These are phyloP conservation scores for Paramecium caudatum DNA, from an alignment of 73 alveolate species.

Conservation along the genomic window DNA sequence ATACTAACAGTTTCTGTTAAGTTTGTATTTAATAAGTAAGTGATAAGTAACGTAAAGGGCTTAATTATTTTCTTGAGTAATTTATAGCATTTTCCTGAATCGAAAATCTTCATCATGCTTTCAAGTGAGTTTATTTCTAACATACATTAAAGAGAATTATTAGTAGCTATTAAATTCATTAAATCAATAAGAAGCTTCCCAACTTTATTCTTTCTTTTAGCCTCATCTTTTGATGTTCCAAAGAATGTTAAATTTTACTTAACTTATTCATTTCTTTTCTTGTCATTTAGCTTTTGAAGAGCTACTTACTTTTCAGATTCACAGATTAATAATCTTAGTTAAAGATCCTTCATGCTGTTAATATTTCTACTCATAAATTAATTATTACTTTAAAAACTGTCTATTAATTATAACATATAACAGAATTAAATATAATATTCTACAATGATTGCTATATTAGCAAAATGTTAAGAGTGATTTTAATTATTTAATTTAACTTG, in stretches of 20 bases:
- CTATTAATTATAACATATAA: too few species aligned
- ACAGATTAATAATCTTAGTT: background rate
- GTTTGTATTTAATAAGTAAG: slow-evolving; percentile 39
- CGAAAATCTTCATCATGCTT: background rate
- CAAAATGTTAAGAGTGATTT: too few species aligned
- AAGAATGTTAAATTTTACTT: background rate
- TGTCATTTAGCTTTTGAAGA: background rate
- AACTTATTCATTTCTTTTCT: background rate
- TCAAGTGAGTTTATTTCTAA: background rate
- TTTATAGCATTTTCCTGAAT: slow-evolving; percentile 28
- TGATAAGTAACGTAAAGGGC: background rate
- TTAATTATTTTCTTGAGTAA: background rate
- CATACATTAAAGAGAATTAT: slow-evolving; percentile 7
- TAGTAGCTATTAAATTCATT: slow-evolving; percentile 16
- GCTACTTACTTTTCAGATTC: slow-evolving; percentile 51
- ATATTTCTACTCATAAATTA: background rate
- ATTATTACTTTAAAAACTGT: background rate
- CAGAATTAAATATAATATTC: too few species aligned
- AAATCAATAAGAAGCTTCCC: background rate
- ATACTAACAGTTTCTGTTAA: slow-evolving; percentile 26
- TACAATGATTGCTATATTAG: too few species aligned
- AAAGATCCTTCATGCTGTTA: slow-evolving; percentile 5
- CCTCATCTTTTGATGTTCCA: background rate
- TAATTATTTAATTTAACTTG: too few species aligned
- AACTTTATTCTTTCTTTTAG: slow-evolving; percentile 18